Conservation (phyloP, 2,329 filamentous ascomycete genomes). For the Teratosphaeria zuluensis region DNA sequence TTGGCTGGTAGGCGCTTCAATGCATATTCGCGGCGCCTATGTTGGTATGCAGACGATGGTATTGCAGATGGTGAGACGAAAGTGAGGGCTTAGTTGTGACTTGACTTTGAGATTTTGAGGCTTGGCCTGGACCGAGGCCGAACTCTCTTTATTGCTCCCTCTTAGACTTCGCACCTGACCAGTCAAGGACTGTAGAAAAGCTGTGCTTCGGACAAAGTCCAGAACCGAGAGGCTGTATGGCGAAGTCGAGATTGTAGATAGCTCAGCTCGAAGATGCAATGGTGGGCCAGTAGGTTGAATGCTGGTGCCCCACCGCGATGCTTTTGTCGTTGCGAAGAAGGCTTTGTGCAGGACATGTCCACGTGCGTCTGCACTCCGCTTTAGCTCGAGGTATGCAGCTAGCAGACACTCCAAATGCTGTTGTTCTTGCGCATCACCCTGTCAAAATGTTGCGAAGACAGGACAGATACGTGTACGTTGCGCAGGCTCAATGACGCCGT, state of each 20-base stretch:
- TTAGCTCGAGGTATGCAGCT: not conserved
- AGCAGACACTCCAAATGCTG: not conserved
- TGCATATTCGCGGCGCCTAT: not conserved
- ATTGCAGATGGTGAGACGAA: not conserved
- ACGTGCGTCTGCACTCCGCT: not conserved
- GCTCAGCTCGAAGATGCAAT: not conserved
- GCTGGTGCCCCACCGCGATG: not conserved
- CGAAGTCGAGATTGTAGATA: not conserved
- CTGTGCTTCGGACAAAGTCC: not conserved
- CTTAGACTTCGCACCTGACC: not conserved
- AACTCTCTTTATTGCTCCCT: not conserved
- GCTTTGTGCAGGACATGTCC: not conserved
- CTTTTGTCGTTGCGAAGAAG: not conserved
- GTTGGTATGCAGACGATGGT: not conserved
- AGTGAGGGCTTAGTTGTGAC: not conserved
- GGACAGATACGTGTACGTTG: not conserved
- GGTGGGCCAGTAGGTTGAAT: not conserved
- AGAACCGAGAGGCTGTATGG: not conserved
- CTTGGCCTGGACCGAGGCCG: not conserved
- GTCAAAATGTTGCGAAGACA: not conserved
- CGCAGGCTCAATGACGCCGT: not conserved
- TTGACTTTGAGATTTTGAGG: not conserved
- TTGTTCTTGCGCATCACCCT: not conserved
- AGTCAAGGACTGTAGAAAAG: not conserved
- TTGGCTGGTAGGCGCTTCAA: not conserved